Evolutionary conservation across 2,329 filamentous ascomycete genomes (phyloP).

Genomic region (Cytospora chrysosperma): DNA sequence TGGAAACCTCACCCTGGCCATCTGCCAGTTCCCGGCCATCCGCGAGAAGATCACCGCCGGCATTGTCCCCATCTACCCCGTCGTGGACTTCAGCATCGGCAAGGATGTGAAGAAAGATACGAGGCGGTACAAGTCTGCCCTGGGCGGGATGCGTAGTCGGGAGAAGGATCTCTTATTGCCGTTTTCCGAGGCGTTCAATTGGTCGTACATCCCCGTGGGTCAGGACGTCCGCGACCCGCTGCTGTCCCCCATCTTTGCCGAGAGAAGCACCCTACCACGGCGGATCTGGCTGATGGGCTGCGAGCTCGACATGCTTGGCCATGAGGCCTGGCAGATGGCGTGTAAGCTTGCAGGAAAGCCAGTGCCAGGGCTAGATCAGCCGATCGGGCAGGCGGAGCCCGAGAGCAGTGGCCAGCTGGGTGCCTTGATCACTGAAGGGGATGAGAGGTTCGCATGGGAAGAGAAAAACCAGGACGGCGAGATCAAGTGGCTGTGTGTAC

Average conservation of each 20-base stretch:
- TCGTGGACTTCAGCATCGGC: slow-evolving; percentile 40
- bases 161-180: slow-evolving; percentile 31
- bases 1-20: slow-evolving; percentile 46
- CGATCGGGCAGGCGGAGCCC: slow-evolving; percentile 32
- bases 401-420: slow-evolving; percentile 28
- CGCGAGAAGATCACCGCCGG: slow-evolving; percentile 34
- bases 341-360: slow-evolving; percentile 35
- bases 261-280: slow-evolving; percentile 37
- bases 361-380: slow-evolving; percentile 30
- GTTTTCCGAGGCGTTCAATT: slow-evolving; percentile 38
- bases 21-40: slow-evolving; percentile 40
- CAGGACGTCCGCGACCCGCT: slow-evolving; percentile 38
- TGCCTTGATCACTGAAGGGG: slow-evolving; percentile 25
- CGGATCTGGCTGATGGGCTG: slow-evolving; percentile 44
- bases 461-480: slow-evolving; percentile 26
- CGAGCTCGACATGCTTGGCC: slow-evolving; percentile 47
- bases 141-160: slow-evolving; percentile 32
- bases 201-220: slow-evolving; percentile 41
- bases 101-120: slow-evolving; percentile 32
- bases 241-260: slow-evolving; percentile 39
- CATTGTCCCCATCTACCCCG: slow-evolving; percentile 45
- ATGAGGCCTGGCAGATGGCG: slow-evolving; percentile 42
- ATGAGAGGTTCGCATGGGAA: slow-evolving; percentile 34
- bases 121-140: slow-evolving; percentile 38
- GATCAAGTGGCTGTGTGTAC: slow-evolving; percentile 34